Conservation (phyloP, 2,329 filamentous ascomycete genomes). For the Colletotrichum paranaense region DNA sequence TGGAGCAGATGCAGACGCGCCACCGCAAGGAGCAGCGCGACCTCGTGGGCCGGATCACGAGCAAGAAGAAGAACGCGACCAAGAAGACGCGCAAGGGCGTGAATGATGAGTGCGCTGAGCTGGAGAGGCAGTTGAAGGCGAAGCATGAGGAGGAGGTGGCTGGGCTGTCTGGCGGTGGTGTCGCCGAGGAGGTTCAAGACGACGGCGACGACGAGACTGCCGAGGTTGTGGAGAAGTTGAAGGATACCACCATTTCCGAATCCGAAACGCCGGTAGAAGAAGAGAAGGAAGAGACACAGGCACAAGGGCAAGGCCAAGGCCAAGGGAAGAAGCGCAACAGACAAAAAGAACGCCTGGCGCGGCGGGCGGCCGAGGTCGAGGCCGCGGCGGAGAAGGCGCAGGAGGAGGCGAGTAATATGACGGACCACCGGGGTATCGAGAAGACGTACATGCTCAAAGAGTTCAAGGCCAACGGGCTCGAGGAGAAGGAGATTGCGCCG, state of each 20-base stretch:
- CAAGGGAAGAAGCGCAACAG: slow-evolving; percentile 82
- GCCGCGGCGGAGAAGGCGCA: slow-evolving; percentile 75
- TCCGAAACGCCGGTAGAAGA: slow-evolving; percentile 39
- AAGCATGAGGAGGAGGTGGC: slow-evolving; percentile 72
- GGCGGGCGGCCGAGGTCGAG: slow-evolving; percentile 86
- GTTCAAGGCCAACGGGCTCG: slow-evolving; percentile 72
- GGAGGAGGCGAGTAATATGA: slow-evolving; percentile 79
- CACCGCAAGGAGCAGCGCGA: slow-evolving; percentile 93
- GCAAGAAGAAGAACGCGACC: slow-evolving; percentile 96
- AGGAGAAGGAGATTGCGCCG: slow-evolving; percentile 83
- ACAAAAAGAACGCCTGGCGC: slow-evolving; percentile 90
- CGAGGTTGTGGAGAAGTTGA: slow-evolving; percentile 14
- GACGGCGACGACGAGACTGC: slow-evolving; percentile 19
- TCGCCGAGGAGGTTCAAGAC: background rate
- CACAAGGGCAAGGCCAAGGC: slow-evolving; percentile 38
- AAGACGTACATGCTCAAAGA: slow-evolving; percentile 75
- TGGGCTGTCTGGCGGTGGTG: slow-evolving; percentile 46
- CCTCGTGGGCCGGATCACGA: slow-evolving; percentile 85
- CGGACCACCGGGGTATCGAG: slow-evolving; percentile 78
- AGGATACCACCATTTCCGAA: slow-evolving; percentile 37
- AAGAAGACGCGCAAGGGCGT: slow-evolving; percentile 85
- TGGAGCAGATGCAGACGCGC: slow-evolving; percentile 82
- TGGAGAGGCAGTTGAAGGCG: slow-evolving; percentile 75
- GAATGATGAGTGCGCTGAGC: slow-evolving; percentile 78
- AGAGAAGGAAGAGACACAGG: slow-evolving; percentile 17